Percentiles rank a stretch among this genome's conserved stretches.
Conservation (phyloP, 495 filamentous ascomycete genomes). For the Podospora didyma region DNA sequence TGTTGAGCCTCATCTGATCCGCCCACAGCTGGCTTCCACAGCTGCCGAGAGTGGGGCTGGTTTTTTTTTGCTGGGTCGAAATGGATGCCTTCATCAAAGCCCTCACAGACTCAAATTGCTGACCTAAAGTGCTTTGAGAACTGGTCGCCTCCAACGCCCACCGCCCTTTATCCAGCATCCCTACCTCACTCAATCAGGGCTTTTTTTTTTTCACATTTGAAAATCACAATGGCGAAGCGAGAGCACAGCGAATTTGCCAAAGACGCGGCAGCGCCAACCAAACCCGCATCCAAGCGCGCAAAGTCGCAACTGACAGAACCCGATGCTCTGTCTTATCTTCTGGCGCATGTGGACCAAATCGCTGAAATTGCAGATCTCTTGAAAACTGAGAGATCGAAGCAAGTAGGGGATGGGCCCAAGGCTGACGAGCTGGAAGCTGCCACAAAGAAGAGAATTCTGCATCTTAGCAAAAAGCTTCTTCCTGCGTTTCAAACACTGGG, state of each 20-base stretch:
- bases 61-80: too few species aligned
- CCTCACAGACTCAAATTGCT: too few species aligned
- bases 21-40: neutral
- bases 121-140: too few species aligned
- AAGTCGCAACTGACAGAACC: slow-evolving; percentile 5
- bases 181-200: neutral
- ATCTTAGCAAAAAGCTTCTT: slow-evolving; percentile 10
- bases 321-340: slow-evolving; percentile 11
- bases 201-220: neutral
- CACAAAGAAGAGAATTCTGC: neutral
- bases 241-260: slow-evolving; percentile 6
- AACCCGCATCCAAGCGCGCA: slow-evolving; percentile 12
- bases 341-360: slow-evolving; percentile 30
- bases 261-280: neutral
- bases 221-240: slow-evolving; percentile 18
- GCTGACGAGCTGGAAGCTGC: neutral
- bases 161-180: neutral
- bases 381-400: slow-evolving; percentile 6
- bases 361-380: slow-evolving; percentile 13
- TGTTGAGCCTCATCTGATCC: slow-evolving; percentile 2
- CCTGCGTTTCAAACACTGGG: slow-evolving; percentile 10
- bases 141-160: too few species aligned
- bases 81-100: too few species aligned
- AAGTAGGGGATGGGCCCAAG: neutral
- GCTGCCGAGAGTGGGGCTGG: neutral